Evolutionary conservation across 176 grass and related monocot genomes (phyloP), one percentile per base, ranked within the genome.

Genomic region (Tuctoria greenei): DNA sequence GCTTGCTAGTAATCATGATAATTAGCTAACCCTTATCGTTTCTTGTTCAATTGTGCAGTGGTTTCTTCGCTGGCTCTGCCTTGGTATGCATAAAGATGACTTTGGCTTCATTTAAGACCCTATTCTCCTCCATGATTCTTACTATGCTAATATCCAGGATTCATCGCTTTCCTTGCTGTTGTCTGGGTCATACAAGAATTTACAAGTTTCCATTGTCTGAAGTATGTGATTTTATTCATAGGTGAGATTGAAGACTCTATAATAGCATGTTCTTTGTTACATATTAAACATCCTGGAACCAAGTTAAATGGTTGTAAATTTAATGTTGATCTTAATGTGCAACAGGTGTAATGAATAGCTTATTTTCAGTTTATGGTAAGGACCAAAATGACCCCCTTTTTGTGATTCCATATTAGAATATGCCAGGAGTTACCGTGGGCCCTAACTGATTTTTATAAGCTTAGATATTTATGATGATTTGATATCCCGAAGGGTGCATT

Each of bases 301-400:
- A 21, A 46, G 70, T 63, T 65, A 35, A 34, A 69, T 35, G 12
- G 65, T 56, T 85, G 14, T 8, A 45, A 71, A 62, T 43, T 39
- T 67, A 80, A 49, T 85, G 41, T 20, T 39, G 63, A 38, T 51
- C 75, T 17, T 81, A 20, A 18, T 49, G 80, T 85, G 40, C 49
- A 83, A 36, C 83, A 99, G 91, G 95, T 79, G 95, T 99, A 44
- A 95, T 95, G 95, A 99, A 99, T 76, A 99, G 95, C 84, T 88
- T 99, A 41, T 99, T 99, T 85, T 99, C 92, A 66, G 95, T 95
- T 64, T 95, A 95, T 45, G 95, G 95, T 99, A 86, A 92, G 87
- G 79, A 73, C 10, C 28, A 66, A 55, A 76, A 38, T 8, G 6
- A 4, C 27, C 6, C 57, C 54, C 41, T 28, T 18, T 69, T 76